These are phyloP conservation scores for Leucosporidium creatinivorum DNA, from an alignment of 768 basidiomycete genomes.

Conservation along the genomic window DNA sequence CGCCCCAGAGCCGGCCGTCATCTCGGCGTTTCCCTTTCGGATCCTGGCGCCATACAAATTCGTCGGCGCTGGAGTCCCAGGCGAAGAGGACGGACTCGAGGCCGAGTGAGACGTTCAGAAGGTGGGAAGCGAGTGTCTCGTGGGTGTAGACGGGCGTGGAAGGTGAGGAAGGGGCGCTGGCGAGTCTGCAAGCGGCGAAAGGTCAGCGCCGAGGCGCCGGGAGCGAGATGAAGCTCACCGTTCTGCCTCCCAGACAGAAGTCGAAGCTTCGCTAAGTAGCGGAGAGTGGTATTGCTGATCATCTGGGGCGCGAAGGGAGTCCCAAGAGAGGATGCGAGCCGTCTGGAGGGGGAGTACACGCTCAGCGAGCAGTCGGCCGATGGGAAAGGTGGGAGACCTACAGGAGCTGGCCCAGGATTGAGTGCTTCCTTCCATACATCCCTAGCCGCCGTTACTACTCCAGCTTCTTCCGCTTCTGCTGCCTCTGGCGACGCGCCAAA, in stretches of 20 bases:
- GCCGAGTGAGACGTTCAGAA: not conserved
- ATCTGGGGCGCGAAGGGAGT: not conserved
- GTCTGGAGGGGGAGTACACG: not conserved
- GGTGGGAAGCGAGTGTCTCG: not conserved
- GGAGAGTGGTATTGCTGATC: not conserved
- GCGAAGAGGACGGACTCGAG: slow-evolving; percentile 1
- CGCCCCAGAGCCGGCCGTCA: not conserved
- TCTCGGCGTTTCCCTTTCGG: not conserved
- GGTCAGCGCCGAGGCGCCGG: too few species aligned
- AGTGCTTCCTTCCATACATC: not conserved
- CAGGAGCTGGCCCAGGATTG: not conserved
- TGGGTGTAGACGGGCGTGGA: not conserved
- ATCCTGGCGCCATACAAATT: not conserved
- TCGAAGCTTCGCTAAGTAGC: not conserved
- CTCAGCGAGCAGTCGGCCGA: not conserved
- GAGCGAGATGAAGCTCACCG: not conserved
- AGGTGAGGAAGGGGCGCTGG: not conserved
- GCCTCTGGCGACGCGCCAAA: not conserved
- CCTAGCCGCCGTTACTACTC: not conserved
- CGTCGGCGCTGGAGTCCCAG: not conserved
- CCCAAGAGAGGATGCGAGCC: slow-evolving; percentile 5
- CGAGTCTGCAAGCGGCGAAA: not conserved
- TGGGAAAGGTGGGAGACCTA: not conserved
- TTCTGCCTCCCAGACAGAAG: not conserved
- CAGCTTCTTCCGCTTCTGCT: not conserved